A percentile compares a stretch with the other conserved stretches of the same genome.
These are phyloP conservation scores for Corynespora cassiicola DNA, from an alignment of 2,329 filamentous ascomycete species.

Conservation along the genomic window DNA sequence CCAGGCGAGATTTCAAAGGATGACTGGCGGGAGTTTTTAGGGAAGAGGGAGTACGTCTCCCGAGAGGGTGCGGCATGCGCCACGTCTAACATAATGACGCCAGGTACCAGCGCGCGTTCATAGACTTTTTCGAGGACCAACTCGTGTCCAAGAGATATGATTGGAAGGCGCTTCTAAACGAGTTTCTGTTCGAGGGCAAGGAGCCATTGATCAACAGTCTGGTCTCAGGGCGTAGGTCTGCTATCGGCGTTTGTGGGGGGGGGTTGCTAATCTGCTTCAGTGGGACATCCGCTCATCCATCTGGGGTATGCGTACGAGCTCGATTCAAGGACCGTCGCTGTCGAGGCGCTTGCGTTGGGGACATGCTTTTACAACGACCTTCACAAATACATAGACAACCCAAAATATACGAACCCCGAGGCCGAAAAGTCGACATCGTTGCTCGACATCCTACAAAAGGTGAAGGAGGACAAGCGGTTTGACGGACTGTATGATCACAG, in stretches of 20 bases:
- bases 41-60: conserved; percentile 66
- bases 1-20: conserved; percentile 81
- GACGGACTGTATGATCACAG: conserved; percentile 67
- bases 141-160: conserved; percentile 79
- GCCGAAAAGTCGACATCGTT: conserved; percentile 66
- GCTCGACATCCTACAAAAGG: conserved; percentile 72
- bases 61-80: conserved; percentile 4
- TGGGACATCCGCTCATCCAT: conserved; percentile 92
- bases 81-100: no score
- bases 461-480: conserved; percentile 74
- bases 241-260: conserved; percentile 13
- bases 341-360: conserved; percentile 81
- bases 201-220: conserved; percentile 82
- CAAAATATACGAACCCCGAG: conserved; percentile 71
- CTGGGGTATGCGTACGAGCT: conserved; percentile 94
- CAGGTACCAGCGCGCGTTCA: conserved; percentile 84
- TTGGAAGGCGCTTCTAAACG: conserved; percentile 78
- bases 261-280: conserved; percentile 50
- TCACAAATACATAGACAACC: conserved; percentile 72
- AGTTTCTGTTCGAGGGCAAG: conserved; percentile 77
- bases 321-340: conserved; percentile 81
- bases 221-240: conserved; percentile 73
- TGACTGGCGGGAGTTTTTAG: conserved; percentile 88
- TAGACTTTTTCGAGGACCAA: conserved; percentile 96
- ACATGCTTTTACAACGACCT: conserved; percentile 64